Evolutionary conservation across 31 red algal genomes (phyloP), one percentile per base, ranked within the genome.

Genomic region (Odonthalia washingtoniensis): DNA sequence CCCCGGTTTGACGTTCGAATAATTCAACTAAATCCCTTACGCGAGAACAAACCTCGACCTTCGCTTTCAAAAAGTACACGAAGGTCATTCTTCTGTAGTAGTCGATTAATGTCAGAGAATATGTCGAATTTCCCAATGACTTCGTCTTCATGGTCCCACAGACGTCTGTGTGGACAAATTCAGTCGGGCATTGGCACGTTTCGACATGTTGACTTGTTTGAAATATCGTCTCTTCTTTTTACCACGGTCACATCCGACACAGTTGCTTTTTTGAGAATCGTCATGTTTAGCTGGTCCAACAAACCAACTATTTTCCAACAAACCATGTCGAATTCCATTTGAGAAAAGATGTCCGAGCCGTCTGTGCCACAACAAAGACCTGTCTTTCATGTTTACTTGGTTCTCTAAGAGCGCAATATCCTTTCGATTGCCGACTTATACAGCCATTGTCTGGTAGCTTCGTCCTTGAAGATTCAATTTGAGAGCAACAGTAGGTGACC

Each of bases 31-130:
- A 70, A 4, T 70, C 40, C 27, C 40, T 1, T n/a, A 46, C 2
- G 30, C 39, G 38, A 35, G 9, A 3, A 2, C 42, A 27, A 14
- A 49, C 82, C 39, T 85, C 68, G 45, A 44, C 27, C 16, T 85
- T 85, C 0, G 40, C 18, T 2, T 46, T 46, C 14, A 85, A 36
- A 41, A 85, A 85, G 73, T 85, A 85, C 1, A 85, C 40, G 44
- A 85, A 85, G 4, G 69, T 49, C 44, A 45, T 85, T 35, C 82
- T 3, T n/a, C 3, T 37, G 70, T 62, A 62, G 44, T 85, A 62
- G 30, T 72, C 82, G n/a, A 69, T 45, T 17, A 85, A 61, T 2
- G 63, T 82, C 41, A 82, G 30, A 38, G 72, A 75, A 41, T 85
- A 74, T 2, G 39, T 52, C 4, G 70, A 74, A 17, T 75, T 73